phyloP scores from a whole-genome alignment of 805 yeast species.

The Sugiyamaella boreocaroliniensis region DNA sequence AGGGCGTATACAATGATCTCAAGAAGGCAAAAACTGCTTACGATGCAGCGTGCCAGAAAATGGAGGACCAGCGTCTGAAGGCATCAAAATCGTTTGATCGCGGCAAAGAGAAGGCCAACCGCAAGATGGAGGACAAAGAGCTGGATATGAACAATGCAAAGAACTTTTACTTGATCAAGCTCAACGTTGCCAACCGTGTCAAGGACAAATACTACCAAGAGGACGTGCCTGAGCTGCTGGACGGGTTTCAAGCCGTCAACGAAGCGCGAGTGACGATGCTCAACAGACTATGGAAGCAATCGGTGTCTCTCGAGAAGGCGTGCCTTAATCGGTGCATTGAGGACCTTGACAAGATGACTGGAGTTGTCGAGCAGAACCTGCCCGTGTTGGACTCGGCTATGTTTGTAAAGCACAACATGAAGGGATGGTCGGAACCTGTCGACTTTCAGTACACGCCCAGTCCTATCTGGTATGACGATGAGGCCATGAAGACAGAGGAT shows the following conservation, averaged over 20 bases:
- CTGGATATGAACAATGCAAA: slow-evolving; percentile 82
- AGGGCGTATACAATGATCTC: slow-evolving; percentile 47
- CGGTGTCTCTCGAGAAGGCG: slow-evolving; percentile 54
- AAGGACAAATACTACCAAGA: slow-evolving; percentile 91
- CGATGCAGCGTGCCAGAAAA: slow-evolving; percentile 69
- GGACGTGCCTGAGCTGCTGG: slow-evolving; percentile 86
- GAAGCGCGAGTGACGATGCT: slow-evolving; percentile 68
- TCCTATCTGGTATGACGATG: slow-evolving; percentile 96
- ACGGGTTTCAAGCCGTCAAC: slow-evolving; percentile 73
- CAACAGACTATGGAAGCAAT: slow-evolving; percentile 60
- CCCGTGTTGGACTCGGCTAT: slow-evolving; percentile 76
- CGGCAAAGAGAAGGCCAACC: slow-evolving; percentile 34
- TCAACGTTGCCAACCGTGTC: slow-evolving; percentile 79
- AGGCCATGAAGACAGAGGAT: slow-evolving; percentile 51
- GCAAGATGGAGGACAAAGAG: slow-evolving; percentile 54
- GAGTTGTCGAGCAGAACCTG: slow-evolving; percentile 58
- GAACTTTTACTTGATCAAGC: slow-evolving; percentile 71
- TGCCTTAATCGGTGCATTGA: slow-evolving; percentile 39
- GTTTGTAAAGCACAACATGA: slow-evolving; percentile 82
- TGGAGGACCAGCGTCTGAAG: slow-evolving; percentile 76
- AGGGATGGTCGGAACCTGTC: slow-evolving; percentile 73
- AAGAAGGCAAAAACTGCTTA: slow-evolving; percentile 65
- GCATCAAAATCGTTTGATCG: slow-evolving; percentile 42
- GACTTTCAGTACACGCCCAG: slow-evolving; percentile 85
- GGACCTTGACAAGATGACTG: slow-evolving; percentile 45